Base-by-base conservation (phyloP, 2,329 filamentous ascomycete genomes). In the Decorospora gaudefroyi region DNA sequence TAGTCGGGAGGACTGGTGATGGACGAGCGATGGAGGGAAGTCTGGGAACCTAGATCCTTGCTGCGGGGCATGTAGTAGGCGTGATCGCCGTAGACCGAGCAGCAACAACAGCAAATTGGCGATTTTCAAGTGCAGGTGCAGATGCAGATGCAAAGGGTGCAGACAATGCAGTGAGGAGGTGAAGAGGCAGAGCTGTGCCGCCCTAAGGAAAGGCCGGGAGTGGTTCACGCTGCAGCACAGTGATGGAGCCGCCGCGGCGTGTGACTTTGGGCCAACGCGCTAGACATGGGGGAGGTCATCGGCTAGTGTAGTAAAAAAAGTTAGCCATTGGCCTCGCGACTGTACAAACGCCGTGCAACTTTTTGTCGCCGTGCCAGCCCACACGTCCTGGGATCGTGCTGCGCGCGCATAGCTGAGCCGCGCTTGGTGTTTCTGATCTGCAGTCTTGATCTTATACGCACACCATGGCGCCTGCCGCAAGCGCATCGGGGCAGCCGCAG, bases 401-500 rank as follows among this genome's bases (percentile, higher is more conserved):
- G 41, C 37, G 26, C 34, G 29, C 25, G 15, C 34, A 19, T 17
- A 22, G 17, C 19, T 46, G 36, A 46, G 45, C 46, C 34, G 46
- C 45, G 51, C 40, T 36, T 7, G 4, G 15, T 5, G 18, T 32
- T 9, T 5, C 27, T 25, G 3, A 31, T 15, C 13, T 18, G 22
- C 29, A 34, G 34, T 19, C 4, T 6, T 2, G 6, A 15, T 16
- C 40, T 16, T 22, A 22, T 10, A 35, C 17, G 28, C 21, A 37
- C 34, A 31, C 50, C 49, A 69, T 67, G 64, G 65, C 66, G 49
- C 56, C 63, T 46, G 49, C 62, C 48, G 56, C 55, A 32, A 88
- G 85, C 46, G 53, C 51, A 31, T 87, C 85, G 40, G 44, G 45
- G 55, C 52, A 51, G 43, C 42, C 49, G 44, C 76, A 82, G 68